Evolutionary conservation across 495 filamentous ascomycete species (phyloP).

Genomic region (Penicillium ochrochloron): DNA sequence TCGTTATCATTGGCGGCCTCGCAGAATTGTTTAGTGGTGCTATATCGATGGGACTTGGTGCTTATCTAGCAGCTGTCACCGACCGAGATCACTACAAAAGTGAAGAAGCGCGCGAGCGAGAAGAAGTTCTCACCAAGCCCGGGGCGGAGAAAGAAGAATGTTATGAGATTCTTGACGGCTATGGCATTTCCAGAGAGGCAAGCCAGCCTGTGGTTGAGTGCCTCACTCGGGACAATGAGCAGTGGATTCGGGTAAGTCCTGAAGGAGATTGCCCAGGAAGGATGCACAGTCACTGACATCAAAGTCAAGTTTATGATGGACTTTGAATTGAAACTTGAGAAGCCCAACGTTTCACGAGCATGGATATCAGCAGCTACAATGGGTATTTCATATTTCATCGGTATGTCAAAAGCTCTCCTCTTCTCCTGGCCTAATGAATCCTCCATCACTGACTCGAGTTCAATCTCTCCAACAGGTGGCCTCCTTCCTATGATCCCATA

Average conservation of each 20-base stretch:
- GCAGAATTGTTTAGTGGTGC: constrained; percentile 70
- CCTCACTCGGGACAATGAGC: constrained; percentile 42
- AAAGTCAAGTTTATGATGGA: constrained; percentile 55
- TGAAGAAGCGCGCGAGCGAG: constrained; percentile 48
- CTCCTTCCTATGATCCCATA: constrained; percentile 63
- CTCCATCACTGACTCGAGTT: background rate
- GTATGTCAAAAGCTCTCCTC: constrained; percentile 23
- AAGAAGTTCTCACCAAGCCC: constrained; percentile 46
- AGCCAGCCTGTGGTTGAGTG: constrained; percentile 42
- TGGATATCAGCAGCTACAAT: constrained; percentile 56
- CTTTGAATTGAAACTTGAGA: constrained; percentile 53
- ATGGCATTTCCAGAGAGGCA: constrained; percentile 41
- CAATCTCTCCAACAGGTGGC: constrained; percentile 40
- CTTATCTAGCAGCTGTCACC: constrained; percentile 58
- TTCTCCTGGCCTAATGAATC: background rate
- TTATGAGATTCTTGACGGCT: constrained; percentile 45
- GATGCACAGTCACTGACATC: background rate
- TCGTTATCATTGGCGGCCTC: constrained; percentile 71
- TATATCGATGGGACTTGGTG: constrained; percentile 73
- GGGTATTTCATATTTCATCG: constrained; percentile 58
- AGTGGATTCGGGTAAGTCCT: constrained; percentile 45
- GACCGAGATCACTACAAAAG: constrained; percentile 52
- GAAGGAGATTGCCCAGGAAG: too few species aligned
- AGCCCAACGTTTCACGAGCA: constrained; percentile 45
- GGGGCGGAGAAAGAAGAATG: constrained; percentile 49